A percentile compares a stretch with the other conserved stretches of the same genome.
These are phyloP conservation scores for Lizonia empirigonia DNA, from an alignment of 2,329 filamentous ascomycete species.

Conservation along the genomic window DNA sequence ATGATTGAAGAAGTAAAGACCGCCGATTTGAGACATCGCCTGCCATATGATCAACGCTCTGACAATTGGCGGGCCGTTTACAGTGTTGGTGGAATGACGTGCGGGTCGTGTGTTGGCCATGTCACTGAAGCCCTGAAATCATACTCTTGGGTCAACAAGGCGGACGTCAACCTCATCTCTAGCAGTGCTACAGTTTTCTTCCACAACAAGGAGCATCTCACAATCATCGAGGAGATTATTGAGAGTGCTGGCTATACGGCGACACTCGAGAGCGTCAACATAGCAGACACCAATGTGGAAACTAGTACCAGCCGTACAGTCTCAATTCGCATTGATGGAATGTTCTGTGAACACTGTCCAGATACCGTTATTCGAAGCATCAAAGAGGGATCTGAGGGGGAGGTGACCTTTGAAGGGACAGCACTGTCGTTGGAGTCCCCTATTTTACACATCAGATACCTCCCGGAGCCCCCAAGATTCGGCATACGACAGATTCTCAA, in stretches of 20 bases:
- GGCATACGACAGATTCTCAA: conserved; percentile 77
- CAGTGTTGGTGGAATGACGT: conserved; percentile 63
- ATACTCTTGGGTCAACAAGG: conserved; percentile 53
- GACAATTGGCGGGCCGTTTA: conserved; percentile 52
- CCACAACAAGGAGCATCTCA: conserved; percentile 52
- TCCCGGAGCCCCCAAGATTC: conserved; percentile 68
- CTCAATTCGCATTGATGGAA: conserved; percentile 49
- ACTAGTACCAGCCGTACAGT: conserved; percentile 37
- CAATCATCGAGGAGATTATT: conserved; percentile 56
- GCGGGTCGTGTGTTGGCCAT: conserved; percentile 59
- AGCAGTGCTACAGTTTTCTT: conserved; percentile 59
- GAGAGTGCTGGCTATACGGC: conserved; percentile 55
- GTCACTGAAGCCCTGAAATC: conserved; percentile 56
- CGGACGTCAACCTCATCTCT: conserved; percentile 58
- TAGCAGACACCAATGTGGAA: conserved; percentile 20
- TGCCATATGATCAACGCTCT: conserved; percentile 8
- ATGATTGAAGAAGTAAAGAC: conserved; percentile 32
- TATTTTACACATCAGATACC: conserved; percentile 73
- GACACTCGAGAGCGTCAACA: conserved; percentile 42
- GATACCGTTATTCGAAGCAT: conserved; percentile 61
- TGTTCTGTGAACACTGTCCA: conserved; percentile 56
- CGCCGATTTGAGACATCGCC: not conserved
- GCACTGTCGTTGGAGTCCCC: conserved; percentile 65
- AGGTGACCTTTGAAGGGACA: conserved; percentile 59
- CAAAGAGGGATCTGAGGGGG: conserved; percentile 53